Percentiles rank a stretch among this genome's conserved stretches.
phyloP scores from a whole-genome alignment of 129 eudicot species.

The Saposhnikovia divaricata region DNA sequence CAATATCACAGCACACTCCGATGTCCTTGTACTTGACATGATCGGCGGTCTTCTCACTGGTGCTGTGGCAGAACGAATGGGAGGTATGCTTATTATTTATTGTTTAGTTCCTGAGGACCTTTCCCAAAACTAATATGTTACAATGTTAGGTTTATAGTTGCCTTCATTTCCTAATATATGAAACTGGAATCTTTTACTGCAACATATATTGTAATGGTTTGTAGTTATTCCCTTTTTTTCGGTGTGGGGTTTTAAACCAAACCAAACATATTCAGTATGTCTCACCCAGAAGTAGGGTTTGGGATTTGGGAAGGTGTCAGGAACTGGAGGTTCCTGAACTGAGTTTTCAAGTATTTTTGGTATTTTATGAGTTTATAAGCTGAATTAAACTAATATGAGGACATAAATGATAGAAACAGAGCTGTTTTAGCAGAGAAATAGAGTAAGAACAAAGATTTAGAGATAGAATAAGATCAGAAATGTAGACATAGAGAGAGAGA shows the following conservation, averaged over 20 bases:
- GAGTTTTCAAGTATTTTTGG: too few species aligned
- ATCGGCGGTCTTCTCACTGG: constrained; percentile 81
- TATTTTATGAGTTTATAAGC: too few species aligned
- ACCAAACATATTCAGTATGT: not conserved
- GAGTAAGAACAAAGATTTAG: too few species aligned
- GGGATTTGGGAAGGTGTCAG: not conserved
- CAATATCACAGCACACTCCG: constrained; percentile 68
- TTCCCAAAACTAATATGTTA: not conserved
- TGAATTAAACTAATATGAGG: too few species aligned
- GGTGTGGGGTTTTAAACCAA: not conserved
- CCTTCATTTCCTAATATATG: not conserved
- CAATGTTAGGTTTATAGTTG: too few species aligned
- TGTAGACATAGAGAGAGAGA: too few species aligned
- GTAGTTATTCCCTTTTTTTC: not conserved
- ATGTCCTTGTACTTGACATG: constrained; percentile 89
- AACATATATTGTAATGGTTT: not conserved
- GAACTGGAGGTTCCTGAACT: too few species aligned
- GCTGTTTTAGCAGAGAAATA: too few species aligned
- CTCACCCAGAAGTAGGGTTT: not conserved
- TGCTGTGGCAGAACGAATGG: constrained; percentile 90
- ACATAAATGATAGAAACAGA: too few species aligned
- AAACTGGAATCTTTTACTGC: not conserved
- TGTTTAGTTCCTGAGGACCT: not conserved
- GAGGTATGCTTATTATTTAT: constrained; percentile 42
- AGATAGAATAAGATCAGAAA: too few species aligned